Evolutionary conservation across 2,329 filamentous ascomycete genomes (phyloP).

Genomic region (Myriosclerotinia scirpicola): DNA sequence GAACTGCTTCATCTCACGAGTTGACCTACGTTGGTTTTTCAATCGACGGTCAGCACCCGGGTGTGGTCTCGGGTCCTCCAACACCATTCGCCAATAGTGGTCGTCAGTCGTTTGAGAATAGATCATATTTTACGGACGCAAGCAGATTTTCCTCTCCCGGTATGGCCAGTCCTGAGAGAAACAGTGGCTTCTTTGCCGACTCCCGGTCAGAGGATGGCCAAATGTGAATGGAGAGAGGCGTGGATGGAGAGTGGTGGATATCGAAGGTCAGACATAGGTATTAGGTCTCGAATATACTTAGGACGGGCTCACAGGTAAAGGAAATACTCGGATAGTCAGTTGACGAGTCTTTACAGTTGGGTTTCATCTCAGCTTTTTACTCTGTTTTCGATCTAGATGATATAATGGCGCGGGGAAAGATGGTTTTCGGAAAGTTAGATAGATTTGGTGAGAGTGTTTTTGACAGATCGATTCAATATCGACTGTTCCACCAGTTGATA

Average conservation of each 20-base stretch:
- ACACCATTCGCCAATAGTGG: neutral
- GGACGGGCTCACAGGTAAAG: neutral
- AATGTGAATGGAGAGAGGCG: neutral
- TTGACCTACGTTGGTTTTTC: neutral
- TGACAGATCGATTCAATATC: neutral
- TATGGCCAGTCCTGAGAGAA: neutral
- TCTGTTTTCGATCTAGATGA: neutral
- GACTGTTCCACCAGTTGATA: neutral
- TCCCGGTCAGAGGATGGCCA: neutral
- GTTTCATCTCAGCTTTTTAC: neutral
- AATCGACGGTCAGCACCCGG: neutral
- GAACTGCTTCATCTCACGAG: neutral
- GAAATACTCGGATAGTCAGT: slow-evolving; percentile 1
- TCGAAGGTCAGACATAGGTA: neutral
- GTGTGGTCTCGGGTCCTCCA: neutral
- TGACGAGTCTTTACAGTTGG: neutral
- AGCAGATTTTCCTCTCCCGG: slow-evolving; percentile 1
- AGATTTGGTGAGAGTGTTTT: neutral
- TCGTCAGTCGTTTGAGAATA: slow-evolving; percentile 2
- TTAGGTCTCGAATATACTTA: neutral
- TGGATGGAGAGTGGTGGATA: neutral
- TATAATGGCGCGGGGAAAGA: neutral
- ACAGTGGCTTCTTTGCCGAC: neutral
- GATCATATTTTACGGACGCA: neutral
- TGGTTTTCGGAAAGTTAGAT: neutral